These are phyloP conservation scores for Boehmeria nivea DNA, from an alignment of 306 rosid species.

Conservation along the genomic window DNA sequence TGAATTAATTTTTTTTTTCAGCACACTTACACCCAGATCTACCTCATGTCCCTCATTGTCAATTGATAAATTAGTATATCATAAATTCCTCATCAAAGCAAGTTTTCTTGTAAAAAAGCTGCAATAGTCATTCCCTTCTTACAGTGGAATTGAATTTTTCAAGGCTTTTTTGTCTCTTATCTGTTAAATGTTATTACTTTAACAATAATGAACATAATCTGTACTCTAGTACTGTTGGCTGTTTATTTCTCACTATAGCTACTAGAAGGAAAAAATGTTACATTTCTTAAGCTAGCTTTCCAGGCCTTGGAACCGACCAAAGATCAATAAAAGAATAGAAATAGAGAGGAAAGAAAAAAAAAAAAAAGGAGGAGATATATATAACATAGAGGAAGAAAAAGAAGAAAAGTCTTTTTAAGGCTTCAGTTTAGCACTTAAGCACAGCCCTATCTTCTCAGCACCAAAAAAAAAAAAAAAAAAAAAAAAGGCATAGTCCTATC, in stretches of 20 bases:
- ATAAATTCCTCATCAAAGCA: no score
- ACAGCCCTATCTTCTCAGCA: no score
- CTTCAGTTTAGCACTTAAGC: no score
- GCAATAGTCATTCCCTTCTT: not conserved
- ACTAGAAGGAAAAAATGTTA: not conserved
- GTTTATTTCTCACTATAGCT: not conserved
- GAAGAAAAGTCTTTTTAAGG: no score
- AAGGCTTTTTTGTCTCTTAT: not conserved
- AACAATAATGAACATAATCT: not conserved
- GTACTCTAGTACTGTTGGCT: not conserved
- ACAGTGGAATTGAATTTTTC: not conserved
- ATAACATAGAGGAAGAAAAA: not conserved
- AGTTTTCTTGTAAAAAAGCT: not conserved
- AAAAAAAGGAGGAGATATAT: not conserved
- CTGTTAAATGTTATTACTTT: not conserved
- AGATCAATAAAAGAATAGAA: not conserved
- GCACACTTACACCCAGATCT: no score
- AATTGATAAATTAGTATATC: no score
- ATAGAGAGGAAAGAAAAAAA: not conserved
- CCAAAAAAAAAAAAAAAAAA: no score
- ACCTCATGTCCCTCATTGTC: no score
- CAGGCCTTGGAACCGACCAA: not conserved
- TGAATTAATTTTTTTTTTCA: no score
- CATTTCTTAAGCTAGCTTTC: no score
- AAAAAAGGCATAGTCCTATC: no score